Base-by-base conservation (phyloP, 257 asterid species). In the Petrea volubilis region DNA sequence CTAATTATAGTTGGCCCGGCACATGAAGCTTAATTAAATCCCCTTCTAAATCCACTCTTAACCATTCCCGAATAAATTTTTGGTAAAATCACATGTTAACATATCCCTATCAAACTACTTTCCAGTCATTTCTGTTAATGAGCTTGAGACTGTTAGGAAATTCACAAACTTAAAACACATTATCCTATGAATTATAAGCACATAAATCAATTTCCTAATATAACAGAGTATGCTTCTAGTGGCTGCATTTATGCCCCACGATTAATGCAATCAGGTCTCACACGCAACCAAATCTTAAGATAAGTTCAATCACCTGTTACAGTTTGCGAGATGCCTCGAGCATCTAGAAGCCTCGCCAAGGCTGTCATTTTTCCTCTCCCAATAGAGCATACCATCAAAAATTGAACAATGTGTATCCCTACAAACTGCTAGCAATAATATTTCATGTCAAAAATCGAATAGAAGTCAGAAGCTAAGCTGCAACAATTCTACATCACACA, bases 331-430 rank as follows among this genome's bases (percentile, higher is more conserved):
- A 71, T 64, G 58, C 82, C 81, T 78, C 82, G 84, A 55, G 83
- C 82, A 76, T 77, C 78, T 51, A 78, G 77, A 73, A 86, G 84
- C 94, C 97, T 78, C 58, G 82, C 77, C 82, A 88, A 78, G 93
- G 95, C 88, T 65, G 88, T 86, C 98, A 93, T 93, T 82, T 83
- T 88, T 73, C 80, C 92, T 67, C 82, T 80, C 75, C 82, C 91
- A 68, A 83, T 70, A 74, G 93, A 71, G 79, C 93, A 85, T 80
- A 90, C 96, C 98, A 90, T 86, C 79, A 79, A 80, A 81, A 64
- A 70, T 11, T 64, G 73, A 68, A 71, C 51, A 77, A 67, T 24
- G 64, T 69, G 72, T 72, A 68, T 64, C 74, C 74, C 73, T 31
- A 59, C 57, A 76, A 73, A 53, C 79, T 75, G 81, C 49, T 38